Base-by-base conservation (phyloP, 257 asterid genomes). In the Oldenlandia corymbosa region DNA sequence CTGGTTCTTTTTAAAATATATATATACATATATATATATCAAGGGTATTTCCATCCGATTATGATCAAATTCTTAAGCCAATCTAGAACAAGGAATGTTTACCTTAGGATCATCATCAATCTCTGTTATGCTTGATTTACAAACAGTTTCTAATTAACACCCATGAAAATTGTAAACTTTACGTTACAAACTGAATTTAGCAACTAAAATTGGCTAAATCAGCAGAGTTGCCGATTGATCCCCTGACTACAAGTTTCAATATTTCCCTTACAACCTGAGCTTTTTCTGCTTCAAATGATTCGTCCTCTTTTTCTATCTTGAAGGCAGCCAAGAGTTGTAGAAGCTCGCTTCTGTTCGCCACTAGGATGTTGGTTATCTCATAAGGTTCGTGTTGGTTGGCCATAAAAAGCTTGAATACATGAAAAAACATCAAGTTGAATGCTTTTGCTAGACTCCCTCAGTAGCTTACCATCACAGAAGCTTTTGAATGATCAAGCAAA, bases 401-500 rank as follows among this genome's bases (percentile, higher is more conserved):
- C 72, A 93, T 96, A 32, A 90, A 93, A 42, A 93, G 97, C 96
- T 91, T 80, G 69, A 67, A 66, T 28, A 69, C 21, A 60, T 36
- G 13, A 7, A 21, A 90, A 90, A 12, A 96, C 83, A 52, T 87
- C 94, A 5, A 92, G 72, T 68, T 83, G 97, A 67, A 92, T 89
- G 88, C 78, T 81, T 79, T 82, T 87, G 82, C 89, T 88, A 39
- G 94, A 56, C 73, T 89, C 99, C 96, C 87, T 95, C 26, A 79
- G 64, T 93, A 90, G 41, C 90, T 87, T 51, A 84, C 64, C 99
- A 93, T 93, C 75, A 78, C 85, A 17, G 68, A 62, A 41, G 96
- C 66, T 70, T 93, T 93, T 62, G 96, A 77, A 42, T 95, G 89
- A 59, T 93, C 97, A 31, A 93, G 94, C 72, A 93, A 77, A 50